A percentile compares a stretch with the other conserved stretches of the same genome.
Evolutionary conservation across 257 asterid species (phyloP).

Genomic region (Verbena officinalis): DNA sequence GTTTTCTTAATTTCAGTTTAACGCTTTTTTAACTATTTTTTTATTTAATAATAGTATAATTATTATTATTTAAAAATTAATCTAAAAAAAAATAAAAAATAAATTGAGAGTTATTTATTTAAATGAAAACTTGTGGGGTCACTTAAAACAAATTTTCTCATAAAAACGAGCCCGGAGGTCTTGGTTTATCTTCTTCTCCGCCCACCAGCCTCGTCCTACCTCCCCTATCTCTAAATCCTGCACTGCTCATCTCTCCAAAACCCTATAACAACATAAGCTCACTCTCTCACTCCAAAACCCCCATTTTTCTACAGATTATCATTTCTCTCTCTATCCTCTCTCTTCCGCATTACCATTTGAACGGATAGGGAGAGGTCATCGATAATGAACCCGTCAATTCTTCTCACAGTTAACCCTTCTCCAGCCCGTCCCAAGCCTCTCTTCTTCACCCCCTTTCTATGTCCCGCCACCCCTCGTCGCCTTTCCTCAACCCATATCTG

Average conservation of each 20-base stretch:
- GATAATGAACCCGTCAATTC: slow-evolving; percentile 57
- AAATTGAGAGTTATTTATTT: no score
- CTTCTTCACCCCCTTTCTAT: slow-evolving; percentile 41
- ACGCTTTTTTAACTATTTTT: no score
- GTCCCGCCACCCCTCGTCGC: slow-evolving; percentile 42
- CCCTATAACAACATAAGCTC: slow-evolving; percentile 20
- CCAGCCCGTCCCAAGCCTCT: slow-evolving; percentile 35
- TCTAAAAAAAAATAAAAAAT: no score
- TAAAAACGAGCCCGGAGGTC: slow-evolving; percentile 15
- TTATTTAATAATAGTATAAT: no score
- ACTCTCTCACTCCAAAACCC: background rate
- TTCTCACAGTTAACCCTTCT: slow-evolving; percentile 51
- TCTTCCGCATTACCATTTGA: slow-evolving; percentile 5
- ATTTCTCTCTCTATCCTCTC: background rate
- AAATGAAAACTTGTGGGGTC: no score
- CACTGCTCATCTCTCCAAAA: slow-evolving; percentile 10
- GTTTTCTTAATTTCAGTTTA: no score
- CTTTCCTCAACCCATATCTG: slow-evolving; percentile 35
- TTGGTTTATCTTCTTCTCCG: slow-evolving; percentile 35
- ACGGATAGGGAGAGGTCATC: slow-evolving; percentile 7
- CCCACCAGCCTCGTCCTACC: no score
- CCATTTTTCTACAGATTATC: no score
- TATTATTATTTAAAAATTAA: no score
- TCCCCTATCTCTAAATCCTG: background rate
- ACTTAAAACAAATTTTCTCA: no score